Conservation (phyloP, 2,329 filamentous ascomycete genomes). For the Ophiostoma populinum region DNA sequence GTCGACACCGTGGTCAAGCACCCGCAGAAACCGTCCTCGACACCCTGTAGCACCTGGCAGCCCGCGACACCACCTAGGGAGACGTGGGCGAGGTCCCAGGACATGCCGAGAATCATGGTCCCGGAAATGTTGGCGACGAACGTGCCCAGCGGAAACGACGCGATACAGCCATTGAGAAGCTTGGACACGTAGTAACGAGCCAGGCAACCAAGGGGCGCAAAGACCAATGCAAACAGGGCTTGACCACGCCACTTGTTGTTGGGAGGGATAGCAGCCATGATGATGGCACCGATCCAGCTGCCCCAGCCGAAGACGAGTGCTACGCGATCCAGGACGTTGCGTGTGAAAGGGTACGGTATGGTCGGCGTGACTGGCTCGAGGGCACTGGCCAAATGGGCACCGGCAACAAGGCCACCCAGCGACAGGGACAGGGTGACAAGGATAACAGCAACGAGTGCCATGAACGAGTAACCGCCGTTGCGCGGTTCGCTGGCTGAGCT, state of each 20-base stretch:
- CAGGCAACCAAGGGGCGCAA: slow-evolving; percentile 67
- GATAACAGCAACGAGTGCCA: slow-evolving; percentile 63
- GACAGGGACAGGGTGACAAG: slow-evolving; percentile 55
- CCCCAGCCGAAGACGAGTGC: slow-evolving; percentile 50
- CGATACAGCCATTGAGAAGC: slow-evolving; percentile 47
- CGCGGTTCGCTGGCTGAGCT: slow-evolving; percentile 28
- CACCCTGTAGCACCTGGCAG: slow-evolving; percentile 44
- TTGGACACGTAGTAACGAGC: slow-evolving; percentile 56
- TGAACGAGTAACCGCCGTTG: slow-evolving; percentile 63
- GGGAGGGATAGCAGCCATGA: slow-evolving; percentile 57
- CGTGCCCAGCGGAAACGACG: slow-evolving; percentile 68
- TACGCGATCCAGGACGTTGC: slow-evolving; percentile 44
- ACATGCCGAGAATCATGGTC: slow-evolving; percentile 55
- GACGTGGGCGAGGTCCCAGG: slow-evolving; percentile 61
- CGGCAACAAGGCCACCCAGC: slow-evolving; percentile 49
- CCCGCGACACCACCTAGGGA: slow-evolving; percentile 35
- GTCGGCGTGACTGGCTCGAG: slow-evolving; percentile 41
- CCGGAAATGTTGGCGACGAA: slow-evolving; percentile 69
- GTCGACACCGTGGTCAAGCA: slow-evolving; percentile 50
- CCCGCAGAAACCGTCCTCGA: slow-evolving; percentile 53
- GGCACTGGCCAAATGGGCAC: slow-evolving; percentile 56
- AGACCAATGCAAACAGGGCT: slow-evolving; percentile 60
- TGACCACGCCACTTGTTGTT: slow-evolving; percentile 59
- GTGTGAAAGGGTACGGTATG: slow-evolving; percentile 37
- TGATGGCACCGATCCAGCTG: slow-evolving; percentile 60